These are phyloP conservation scores for Sugiyamaella lignohabitans DNA, from an alignment of 805 yeast species.

Conservation along the genomic window DNA sequence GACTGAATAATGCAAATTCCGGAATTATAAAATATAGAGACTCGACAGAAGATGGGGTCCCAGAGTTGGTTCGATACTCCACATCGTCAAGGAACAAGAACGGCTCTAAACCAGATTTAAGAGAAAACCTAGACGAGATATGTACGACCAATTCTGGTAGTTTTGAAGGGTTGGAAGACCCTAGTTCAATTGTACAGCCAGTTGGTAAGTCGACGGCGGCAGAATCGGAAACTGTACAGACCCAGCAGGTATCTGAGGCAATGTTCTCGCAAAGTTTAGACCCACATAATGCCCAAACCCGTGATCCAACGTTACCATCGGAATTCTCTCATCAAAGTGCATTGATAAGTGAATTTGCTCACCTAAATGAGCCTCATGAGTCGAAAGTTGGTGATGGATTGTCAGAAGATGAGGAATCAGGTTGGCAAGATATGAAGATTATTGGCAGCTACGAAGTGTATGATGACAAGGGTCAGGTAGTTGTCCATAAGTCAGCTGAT, in stretches of 20 bases:
- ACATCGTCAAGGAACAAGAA: slow-evolving; percentile 2
- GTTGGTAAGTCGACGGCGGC: background rate
- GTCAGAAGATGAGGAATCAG: slow-evolving; percentile 28
- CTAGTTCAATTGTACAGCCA: background rate
- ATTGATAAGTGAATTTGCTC: slow-evolving; percentile 2
- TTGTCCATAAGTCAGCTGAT: slow-evolving; percentile 24
- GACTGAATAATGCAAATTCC: slow-evolving; percentile 25
- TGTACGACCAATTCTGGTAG: too few relatives aligned
- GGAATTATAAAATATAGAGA: slow-evolving; percentile 21
- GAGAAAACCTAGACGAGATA: too few relatives aligned
- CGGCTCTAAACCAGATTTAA: background rate
- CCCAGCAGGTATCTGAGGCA: background rate
- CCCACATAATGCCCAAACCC: background rate
- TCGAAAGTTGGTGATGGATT: slow-evolving; percentile 9
- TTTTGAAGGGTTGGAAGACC: too few relatives aligned
- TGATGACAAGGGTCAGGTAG: slow-evolving; percentile 55
- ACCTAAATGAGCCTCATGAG: background rate
- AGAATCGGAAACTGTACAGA: background rate
- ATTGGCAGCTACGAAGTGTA: slow-evolving; percentile 72
- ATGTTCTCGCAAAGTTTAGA: background rate
- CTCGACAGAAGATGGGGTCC: slow-evolving; percentile 15
- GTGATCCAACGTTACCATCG: slow-evolving; percentile 18
- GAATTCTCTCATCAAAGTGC: slow-evolving; percentile 17
- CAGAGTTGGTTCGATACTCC: slow-evolving; percentile 20
- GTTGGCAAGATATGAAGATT: slow-evolving; percentile 85